phyloP scores from a whole-genome alignment of 1,284 basidiomycete species.

The Moesziomyces sp. region DNA sequence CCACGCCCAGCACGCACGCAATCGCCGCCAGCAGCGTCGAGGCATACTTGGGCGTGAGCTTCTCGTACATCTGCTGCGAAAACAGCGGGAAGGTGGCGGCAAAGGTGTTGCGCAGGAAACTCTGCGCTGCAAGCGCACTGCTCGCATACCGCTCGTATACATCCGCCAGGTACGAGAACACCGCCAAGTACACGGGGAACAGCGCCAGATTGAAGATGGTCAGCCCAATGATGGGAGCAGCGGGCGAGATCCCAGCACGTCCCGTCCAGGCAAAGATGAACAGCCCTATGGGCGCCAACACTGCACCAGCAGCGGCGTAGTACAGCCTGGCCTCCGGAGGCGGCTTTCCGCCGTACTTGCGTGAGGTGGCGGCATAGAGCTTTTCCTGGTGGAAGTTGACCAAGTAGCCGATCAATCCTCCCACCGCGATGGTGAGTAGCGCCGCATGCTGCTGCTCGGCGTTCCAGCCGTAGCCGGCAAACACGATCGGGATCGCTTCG shows the following conservation, averaged over 20 bases:
- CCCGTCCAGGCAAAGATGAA: slow-evolving; percentile 58
- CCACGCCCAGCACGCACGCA: slow-evolving; percentile 49
- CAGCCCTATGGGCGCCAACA: slow-evolving; percentile 50
- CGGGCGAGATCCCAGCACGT: slow-evolving; percentile 31
- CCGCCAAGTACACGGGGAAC: slow-evolving; percentile 46
- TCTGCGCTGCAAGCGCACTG: slow-evolving; percentile 55
- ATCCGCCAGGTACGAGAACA: slow-evolving; percentile 51
- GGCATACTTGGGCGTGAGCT: slow-evolving; percentile 57
- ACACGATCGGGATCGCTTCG: slow-evolving; percentile 59
- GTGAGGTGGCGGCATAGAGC: slow-evolving; percentile 41
- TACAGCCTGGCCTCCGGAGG: slow-evolving; percentile 71
- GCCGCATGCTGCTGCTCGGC: slow-evolving; percentile 45
- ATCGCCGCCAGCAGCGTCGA: slow-evolving; percentile 60
- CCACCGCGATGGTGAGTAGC: slow-evolving; percentile 52
- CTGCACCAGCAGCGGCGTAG: slow-evolving; percentile 47
- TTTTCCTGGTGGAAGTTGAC: slow-evolving; percentile 71
- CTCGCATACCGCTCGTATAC: slow-evolving; percentile 66
- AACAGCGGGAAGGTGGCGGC: slow-evolving; percentile 51
- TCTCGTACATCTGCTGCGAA: slow-evolving; percentile 50
- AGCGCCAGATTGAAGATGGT: slow-evolving; percentile 40
- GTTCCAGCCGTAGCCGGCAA: slow-evolving; percentile 57
- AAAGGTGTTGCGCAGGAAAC: slow-evolving; percentile 54
- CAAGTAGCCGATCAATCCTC: slow-evolving; percentile 73
- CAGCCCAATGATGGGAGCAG: slow-evolving; percentile 48
- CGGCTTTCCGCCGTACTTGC: slow-evolving; percentile 66